A percentile compares a stretch with the other conserved stretches of the same genome.
Evolutionary conservation across 2,329 filamentous ascomycete genomes (phyloP).

Genomic region (Fusarium buxicola): DNA sequence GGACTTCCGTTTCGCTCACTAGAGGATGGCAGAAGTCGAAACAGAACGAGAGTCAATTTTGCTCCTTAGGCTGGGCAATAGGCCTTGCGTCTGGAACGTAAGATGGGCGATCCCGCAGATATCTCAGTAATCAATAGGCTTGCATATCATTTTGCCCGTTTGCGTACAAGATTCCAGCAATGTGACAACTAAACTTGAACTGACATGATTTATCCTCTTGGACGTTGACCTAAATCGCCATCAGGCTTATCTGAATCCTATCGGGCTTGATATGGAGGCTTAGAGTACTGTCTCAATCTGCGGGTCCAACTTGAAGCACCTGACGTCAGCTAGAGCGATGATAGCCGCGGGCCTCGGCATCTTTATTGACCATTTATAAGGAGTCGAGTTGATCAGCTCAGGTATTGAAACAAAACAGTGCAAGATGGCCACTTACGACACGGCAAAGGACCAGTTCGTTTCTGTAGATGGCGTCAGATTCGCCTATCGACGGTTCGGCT

Average conservation of each 20-base stretch:
- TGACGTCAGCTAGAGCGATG: conserved; percentile 12
- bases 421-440: conserved; percentile 49
- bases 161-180: too few relatives aligned
- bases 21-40: conserved; percentile 3
- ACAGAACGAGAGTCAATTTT: background rate
- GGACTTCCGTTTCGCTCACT: conserved; percentile 66
- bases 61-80: too few relatives aligned
- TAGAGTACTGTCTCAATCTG: too few relatives aligned
- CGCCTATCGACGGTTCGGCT: conserved; percentile 50
- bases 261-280: too few relatives aligned
- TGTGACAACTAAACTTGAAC: too few relatives aligned
- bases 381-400: background rate
- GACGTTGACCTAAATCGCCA: too few relatives aligned
- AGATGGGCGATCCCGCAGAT: background rate
- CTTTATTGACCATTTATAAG: background rate
- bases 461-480: conserved; percentile 48
- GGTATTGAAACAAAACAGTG: background rate
- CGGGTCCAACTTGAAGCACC: conserved; percentile 5
- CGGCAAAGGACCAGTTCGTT: conserved; percentile 46
- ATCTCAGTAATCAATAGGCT: too few relatives aligned
- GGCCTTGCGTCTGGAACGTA: background rate
- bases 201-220: too few relatives aligned
- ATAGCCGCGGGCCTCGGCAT: conserved; percentile 37
- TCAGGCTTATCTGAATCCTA: too few relatives aligned
- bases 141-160: too few relatives aligned